Base-by-base conservation (phyloP, 176 grass and related monocot species). In the Ampelocalamus luodianensis region DNA sequence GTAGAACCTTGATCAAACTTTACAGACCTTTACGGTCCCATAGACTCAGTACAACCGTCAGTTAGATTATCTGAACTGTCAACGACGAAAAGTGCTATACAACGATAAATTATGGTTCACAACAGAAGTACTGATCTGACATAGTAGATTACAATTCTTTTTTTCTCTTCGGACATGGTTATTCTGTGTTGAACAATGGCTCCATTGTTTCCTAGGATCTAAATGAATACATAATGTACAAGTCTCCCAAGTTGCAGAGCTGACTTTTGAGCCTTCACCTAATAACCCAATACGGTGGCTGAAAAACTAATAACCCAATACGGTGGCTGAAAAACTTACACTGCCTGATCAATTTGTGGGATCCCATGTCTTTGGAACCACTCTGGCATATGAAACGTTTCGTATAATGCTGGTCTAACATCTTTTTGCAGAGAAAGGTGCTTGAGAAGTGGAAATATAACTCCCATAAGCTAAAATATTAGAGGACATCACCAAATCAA, bases 301-400 rank as follows among this genome's bases (percentile, higher is more conserved):
- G 40, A 10, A 42, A 79, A 76, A 87, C 67, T 82, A 79, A 69
- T 37, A 83, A 83, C 79, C 60, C 67, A 83, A 74, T 79, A 45
- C 15, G 18, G 12, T 48, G 11, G n/a, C 68, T 13, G 40, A 10
- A 42, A 79, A 76, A 87, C 67, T 82, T 78, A 92, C 1, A 9
- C 46, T 43, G 44, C 49, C 53, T 63, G 70, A 27, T 84, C 74
- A 83, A 70, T 67, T 71, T 62, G 85, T 77, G 95, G 91, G 56
- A 98, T 87, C 69, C 95, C 93, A 29, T 93, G 87, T 68, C 89
- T 84, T 83, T 88, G 84, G 50, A 98, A 98, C 93, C 93, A 98
- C 68, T 98, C 95, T n/a, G 87, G 91, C 95, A 98, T 98, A 64
- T 86, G 93, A 87, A 95, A 98, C 12, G 89, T 86, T 70, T 94